Evolutionary conservation across 2,329 filamentous ascomycete species (phyloP), one percentile per base, ranked within the genome.

Genomic region (Hymenoscyphus linearis): DNA sequence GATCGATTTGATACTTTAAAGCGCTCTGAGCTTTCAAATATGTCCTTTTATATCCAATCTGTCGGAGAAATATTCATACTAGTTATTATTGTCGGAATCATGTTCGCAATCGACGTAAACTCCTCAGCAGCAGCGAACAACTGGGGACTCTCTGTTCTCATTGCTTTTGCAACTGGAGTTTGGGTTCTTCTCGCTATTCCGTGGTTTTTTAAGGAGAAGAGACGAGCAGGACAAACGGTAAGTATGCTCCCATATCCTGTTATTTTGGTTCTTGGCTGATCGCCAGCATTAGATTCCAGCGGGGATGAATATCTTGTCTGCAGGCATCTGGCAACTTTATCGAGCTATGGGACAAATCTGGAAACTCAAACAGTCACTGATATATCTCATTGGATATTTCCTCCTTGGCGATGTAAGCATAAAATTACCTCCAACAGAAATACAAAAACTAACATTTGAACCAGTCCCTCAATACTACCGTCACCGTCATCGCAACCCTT

Each of bases 321-420:
- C 85, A 2, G 86, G 86, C 1, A 75, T 88, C 54, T 85, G 81
- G 79, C 85, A 88, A 69, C 74, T 88, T 0, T 79, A 77, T 61
- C 77, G 83, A 64, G 86, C 86, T 0, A 60, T 82, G 1, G 76
- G 73, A 0, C 81, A 87, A 69, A 83, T 89, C 16, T 86, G 84
- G 82, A 80, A 82, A 40, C 73, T 89, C 52, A 85, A 83, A 69
- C 87, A 89, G 73, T 86, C 81, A 64, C 71, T 89, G 31, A 76
- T 87, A 18, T 89, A 89, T 70, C 78, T 90, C 0, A 79, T 85
- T 50, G 85, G 82, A 14, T 89, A 88, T 69, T 89, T 89, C 69
- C 76, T 89, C 1, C 79, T 89, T 0, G 86, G 85, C n/a, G 87
- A 89, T 35, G 57, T 58, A 36, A 36, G 57, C 36, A 13, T 22